These are phyloP conservation scores for Stephania cephalantha DNA, from an alignment of 164 flowering plant species.

Conservation along the genomic window DNA sequence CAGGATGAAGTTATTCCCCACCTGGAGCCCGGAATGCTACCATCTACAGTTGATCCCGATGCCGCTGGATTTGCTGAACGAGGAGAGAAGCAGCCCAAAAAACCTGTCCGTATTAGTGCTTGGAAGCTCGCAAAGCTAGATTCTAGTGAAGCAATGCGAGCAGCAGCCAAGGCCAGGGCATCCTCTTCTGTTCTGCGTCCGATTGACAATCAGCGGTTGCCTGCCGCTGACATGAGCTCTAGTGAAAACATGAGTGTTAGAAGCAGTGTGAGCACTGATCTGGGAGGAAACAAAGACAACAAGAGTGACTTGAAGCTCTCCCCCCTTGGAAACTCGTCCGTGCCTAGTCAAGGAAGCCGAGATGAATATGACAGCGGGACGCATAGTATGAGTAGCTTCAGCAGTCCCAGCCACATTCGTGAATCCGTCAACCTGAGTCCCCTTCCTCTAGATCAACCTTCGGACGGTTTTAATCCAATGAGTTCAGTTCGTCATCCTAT, in stretches of 20 bases:
- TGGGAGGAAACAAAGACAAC: constrained; percentile 47
- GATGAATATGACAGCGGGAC: constrained; percentile 84
- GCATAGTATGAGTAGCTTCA: constrained; percentile 78
- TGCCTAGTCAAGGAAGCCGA: constrained; percentile 75
- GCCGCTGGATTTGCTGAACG: constrained; percentile 54
- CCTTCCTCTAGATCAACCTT: constrained; percentile 51
- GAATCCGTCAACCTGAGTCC: constrained; percentile 75
- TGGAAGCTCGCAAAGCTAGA: constrained; percentile 96
- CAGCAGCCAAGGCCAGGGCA: constrained; percentile 93
- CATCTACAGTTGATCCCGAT: constrained; percentile 95
- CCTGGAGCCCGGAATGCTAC: constrained; percentile 87
- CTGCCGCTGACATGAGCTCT: constrained; percentile 64
- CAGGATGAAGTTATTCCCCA: constrained; percentile 98
- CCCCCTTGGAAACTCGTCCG: constrained; percentile 46
- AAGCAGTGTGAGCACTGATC: constrained; percentile 75
- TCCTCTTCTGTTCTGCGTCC: constrained; percentile 94
- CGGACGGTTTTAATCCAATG: constrained; percentile 28
- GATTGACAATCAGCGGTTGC: constrained; percentile 43
- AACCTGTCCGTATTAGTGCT: constrained; percentile 74
- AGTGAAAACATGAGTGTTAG: constrained; percentile 64
- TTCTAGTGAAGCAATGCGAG: constrained; percentile 75
- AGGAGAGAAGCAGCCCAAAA: constrained; percentile 46
- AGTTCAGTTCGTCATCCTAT: constrained; percentile 23
- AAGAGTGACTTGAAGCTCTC: constrained; percentile 42
- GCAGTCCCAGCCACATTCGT: constrained; percentile 82